Conservation (phyloP, 148 eudicot species). For the Rhododendron simsii region DNA sequence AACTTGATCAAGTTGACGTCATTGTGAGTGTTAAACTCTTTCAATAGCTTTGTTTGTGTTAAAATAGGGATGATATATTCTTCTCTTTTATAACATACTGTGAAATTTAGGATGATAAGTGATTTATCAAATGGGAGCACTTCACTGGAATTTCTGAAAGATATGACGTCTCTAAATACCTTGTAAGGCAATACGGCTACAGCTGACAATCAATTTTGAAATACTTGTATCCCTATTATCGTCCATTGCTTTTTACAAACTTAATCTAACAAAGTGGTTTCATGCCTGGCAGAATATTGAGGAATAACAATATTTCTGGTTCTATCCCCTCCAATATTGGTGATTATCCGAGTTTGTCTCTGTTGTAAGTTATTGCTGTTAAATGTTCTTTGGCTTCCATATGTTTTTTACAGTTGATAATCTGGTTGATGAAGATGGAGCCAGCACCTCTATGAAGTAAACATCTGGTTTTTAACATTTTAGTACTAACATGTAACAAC, state of each 20-base stretch:
- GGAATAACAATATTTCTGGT: slow-evolving; percentile 70
- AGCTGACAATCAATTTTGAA: not conserved
- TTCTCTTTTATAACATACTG: not conserved
- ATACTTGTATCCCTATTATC: not conserved
- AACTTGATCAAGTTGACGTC: slow-evolving; percentile 37
- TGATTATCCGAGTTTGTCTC: slow-evolving; percentile 30
- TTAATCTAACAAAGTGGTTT: not conserved
- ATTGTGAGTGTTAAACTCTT: slow-evolving; percentile 39
- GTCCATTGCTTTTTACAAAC: not conserved
- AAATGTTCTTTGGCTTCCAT: not conserved
- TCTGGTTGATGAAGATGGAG: not conserved
- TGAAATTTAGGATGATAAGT: slow-evolving; percentile 52
- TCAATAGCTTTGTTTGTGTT: not conserved
- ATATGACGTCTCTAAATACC: slow-evolving; percentile 38
- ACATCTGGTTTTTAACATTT: not conserved
- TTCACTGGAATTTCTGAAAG: slow-evolving; percentile 48
- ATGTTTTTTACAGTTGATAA: not conserved
- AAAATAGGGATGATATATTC: not conserved
- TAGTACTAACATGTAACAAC: not conserved
- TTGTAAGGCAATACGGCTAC: slow-evolving; percentile 42
- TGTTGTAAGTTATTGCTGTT: slow-evolving; percentile 51
- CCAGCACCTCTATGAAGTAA: not conserved
- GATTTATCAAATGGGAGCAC: slow-evolving; percentile 64
- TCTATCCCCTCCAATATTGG: slow-evolving; percentile 58
- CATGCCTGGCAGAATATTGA: slow-evolving; percentile 44